Conservation (phyloP, 352 stramenopile species). For the Ophiocytium majus region DNA sequence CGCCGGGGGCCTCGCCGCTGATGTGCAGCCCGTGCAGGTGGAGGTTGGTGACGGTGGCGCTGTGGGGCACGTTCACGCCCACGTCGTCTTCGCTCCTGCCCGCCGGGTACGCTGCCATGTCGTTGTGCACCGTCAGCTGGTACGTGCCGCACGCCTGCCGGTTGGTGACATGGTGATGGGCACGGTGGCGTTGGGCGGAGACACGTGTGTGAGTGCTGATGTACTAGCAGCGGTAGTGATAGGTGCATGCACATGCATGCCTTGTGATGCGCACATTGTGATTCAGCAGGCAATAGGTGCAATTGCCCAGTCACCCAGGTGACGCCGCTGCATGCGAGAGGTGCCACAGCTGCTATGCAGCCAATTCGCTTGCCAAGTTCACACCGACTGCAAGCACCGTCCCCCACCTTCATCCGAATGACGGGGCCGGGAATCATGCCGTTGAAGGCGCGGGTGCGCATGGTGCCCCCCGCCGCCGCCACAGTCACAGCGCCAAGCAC, state of each 20-base stretch:
- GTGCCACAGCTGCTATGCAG: not conserved
- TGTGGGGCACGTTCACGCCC: constrained; percentile 37
- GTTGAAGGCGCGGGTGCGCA: constrained; percentile 7
- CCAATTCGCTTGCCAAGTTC: not conserved
- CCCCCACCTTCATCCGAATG: constrained; percentile 42
- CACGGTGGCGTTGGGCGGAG: not conserved
- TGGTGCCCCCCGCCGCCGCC: not conserved
- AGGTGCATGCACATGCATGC: no score
- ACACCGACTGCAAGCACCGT: not conserved
- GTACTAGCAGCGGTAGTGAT: no score
- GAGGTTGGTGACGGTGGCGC: constrained; percentile 46
- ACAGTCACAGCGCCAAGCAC: not conserved
- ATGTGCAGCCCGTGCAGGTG: constrained; percentile 53
- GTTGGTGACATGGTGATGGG: not conserved
- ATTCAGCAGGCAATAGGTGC: no score
- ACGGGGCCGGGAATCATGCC: constrained; percentile 38
- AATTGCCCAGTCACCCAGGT: no score
- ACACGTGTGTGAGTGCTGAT: not conserved
- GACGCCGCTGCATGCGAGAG: not conserved
- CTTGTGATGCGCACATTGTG: no score
- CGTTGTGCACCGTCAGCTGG: constrained; percentile 31
- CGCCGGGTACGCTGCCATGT: not conserved
- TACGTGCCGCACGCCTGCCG: constrained; percentile 35
- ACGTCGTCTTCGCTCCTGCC: constrained; percentile 7
- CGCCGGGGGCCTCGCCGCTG: constrained; percentile 35